Evolutionary conservation across 805 yeast genomes (phyloP).

Genomic region (Tetrapisispora taiwanensis): DNA sequence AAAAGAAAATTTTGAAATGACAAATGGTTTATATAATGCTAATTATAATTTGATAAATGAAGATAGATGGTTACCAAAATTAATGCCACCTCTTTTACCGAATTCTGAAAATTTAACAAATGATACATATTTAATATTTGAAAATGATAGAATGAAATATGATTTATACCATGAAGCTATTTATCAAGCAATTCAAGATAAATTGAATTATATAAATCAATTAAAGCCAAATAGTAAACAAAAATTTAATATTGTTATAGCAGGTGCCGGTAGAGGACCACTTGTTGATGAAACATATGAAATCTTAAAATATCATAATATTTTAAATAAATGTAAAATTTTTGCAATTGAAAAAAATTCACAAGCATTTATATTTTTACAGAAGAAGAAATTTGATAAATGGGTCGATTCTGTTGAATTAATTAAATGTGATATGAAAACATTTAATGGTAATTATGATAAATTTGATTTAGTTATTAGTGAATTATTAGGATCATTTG

Average conservation of each 20-base stretch:
- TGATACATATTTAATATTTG: slow-evolving; percentile 58
- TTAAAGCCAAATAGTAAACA: background rate
- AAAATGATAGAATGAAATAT: slow-evolving; percentile 61
- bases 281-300: slow-evolving; percentile 45
- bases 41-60: background rate
- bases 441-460: slow-evolving; percentile 32
- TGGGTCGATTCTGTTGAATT: slow-evolving; percentile 50
- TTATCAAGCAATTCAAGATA: slow-evolving; percentile 38
- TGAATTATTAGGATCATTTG: slow-evolving; percentile 83
- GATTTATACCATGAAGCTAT: slow-evolving; percentile 58
- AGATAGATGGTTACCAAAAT: slow-evolving; percentile 11
- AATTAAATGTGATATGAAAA: slow-evolving; percentile 49
- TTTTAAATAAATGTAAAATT: slow-evolving; percentile 25
- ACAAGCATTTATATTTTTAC: slow-evolving; percentile 44
- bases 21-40: background rate
- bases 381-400: slow-evolving; percentile 36
- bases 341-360: slow-evolving; percentile 67
- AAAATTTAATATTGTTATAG: slow-evolving; percentile 40
- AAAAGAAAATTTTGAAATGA: background rate
- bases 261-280: slow-evolving; percentile 89
- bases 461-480: slow-evolving; percentile 56
- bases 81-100: slow-evolving; percentile 64
- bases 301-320: slow-evolving; percentile 30
- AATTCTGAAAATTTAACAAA: slow-evolving; percentile 45
- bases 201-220: slow-evolving; percentile 11